Conservation (phyloP, 1,284 basidiomycete genomes). For the Ustanciosporium gigantosporum region DNA sequence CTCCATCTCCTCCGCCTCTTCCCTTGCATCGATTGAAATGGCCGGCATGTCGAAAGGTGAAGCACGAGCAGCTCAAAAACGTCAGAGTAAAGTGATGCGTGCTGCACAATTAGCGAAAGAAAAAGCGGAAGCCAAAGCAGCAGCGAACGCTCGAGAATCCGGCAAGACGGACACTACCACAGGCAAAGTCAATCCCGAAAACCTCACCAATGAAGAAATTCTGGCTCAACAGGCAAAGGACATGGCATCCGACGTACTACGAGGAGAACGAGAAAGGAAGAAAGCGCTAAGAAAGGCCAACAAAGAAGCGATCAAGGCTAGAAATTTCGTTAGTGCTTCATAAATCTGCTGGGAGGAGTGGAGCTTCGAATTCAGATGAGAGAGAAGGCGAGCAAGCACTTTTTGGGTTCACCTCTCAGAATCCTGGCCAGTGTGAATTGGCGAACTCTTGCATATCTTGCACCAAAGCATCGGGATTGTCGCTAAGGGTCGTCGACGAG, state of each 20-base stretch:
- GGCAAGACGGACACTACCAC: not conserved
- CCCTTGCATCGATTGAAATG: constrained; percentile 45
- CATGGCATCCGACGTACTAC: constrained; percentile 7
- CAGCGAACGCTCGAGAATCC: constrained; percentile 4
- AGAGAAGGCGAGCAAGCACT: no score
- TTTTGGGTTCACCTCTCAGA: no score
- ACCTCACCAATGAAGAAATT: not conserved
- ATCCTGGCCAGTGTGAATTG: constrained; percentile 29
- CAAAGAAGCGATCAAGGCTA: constrained; percentile 52
- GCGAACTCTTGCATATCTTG: constrained; percentile 41
- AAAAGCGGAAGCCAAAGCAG: constrained; percentile 39
- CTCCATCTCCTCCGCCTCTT: constrained; percentile 33
- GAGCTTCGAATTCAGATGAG: not conserved
- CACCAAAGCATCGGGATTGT: constrained; percentile 34
- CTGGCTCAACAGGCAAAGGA: constrained; percentile 2
- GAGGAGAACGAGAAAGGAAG: constrained; percentile 29
- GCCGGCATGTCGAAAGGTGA: constrained; percentile 57
- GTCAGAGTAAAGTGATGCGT: constrained; percentile 45
- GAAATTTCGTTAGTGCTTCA: constrained; percentile 53
- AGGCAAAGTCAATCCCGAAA: not conserved
- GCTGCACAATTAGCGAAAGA: constrained; percentile 36
- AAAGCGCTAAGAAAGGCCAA: constrained; percentile 43
- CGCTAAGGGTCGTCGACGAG: no score
- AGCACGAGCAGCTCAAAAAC: constrained; percentile 50
- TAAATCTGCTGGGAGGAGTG: constrained; percentile 7